Base-by-base conservation (phyloP, 1,139 yeast genomes). In the Cylindricascospora bacillispora region DNA sequence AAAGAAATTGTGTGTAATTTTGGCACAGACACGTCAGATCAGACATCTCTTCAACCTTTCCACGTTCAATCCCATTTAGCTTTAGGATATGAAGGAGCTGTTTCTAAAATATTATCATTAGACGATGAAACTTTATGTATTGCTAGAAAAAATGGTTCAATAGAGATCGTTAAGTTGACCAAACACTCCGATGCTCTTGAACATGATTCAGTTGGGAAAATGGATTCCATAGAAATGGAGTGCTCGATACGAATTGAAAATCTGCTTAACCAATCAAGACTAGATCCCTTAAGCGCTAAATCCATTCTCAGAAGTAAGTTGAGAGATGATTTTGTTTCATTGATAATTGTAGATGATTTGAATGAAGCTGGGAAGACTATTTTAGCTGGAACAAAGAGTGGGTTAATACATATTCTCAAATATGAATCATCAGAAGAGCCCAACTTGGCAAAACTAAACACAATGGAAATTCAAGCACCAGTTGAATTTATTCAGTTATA, bases 1-100 rank as follows among this genome's bases (percentile, higher is more conserved):
- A 51, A 49, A 48, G 80, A 74, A 45, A 59, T 76, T 9, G 45
- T 61, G 4, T 76, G 78, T 41, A 47, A 56, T 22, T 59, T 63
- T 34, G 83, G 83, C 0, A 73, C 82, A 0, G 83, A 79, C 43
- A 77, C 86, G 4, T 75, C 86, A 4, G 62, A 63, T 31, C 69
- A 71, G 44, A 67, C 64, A 30, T 74, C 70, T 1, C 47, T 53
- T n/a, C 75, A 70, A 39, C 78, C 80, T 2, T 60, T 58, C 28
- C 56, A 65, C 22, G 52, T 70, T 14, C 61, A 51, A 28, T 56
- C 62, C 25, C 60, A 59, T 32, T 57, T 65, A 29, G 45, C 50
- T 6, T 61, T 60, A 29, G 67, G 61, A 5, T 34, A 52, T 2
- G 40, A 40, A 22, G 41, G 37, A 22, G 37, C 45, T 19, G 41